Evolutionary conservation across 2,329 filamentous ascomycete species (phyloP).

Genomic region (Sporothrix protearum): DNA sequence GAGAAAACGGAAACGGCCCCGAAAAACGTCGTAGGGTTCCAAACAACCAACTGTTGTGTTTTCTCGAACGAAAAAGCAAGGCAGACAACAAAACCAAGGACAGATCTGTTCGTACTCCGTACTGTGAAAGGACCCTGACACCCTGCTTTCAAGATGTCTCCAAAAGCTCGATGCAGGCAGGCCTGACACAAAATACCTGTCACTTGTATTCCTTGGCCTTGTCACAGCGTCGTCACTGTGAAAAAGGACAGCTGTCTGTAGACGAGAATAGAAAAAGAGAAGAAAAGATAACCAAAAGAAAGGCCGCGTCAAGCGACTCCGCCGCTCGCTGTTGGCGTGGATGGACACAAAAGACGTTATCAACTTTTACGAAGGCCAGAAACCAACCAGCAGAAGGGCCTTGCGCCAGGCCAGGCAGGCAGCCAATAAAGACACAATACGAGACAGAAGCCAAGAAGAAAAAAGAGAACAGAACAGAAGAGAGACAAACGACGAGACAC

Average conservation of each 20-base stretch:
- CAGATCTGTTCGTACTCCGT: neutral
- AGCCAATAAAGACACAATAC: neutral
- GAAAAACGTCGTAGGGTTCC: neutral
- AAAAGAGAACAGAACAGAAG: too few species aligned
- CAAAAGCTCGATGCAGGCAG: too few species aligned
- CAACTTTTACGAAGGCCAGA: neutral
- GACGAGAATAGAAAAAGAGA: neutral
- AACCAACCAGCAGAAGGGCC: neutral
- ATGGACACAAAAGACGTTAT: too few species aligned
- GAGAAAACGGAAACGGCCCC: neutral
- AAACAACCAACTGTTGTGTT: neutral
- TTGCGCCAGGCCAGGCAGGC: neutral
- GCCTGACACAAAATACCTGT: neutral
- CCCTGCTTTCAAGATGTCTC: too few species aligned
- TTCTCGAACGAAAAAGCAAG: slow-evolving; percentile 1
- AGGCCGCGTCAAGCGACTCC: slow-evolving; percentile 7
- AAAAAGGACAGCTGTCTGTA: neutral
- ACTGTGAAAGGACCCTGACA: neutral
- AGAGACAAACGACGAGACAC: neutral
- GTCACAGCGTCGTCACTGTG: neutral
- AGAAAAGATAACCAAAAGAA: neutral
- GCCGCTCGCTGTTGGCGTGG: too few species aligned
- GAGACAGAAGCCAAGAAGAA: neutral
- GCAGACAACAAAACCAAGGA: neutral
- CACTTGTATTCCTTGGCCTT: neutral